Evolutionary conservation across 2,329 filamentous ascomycete genomes (phyloP).

Genomic region (Aspergillus sclerotialis): DNA sequence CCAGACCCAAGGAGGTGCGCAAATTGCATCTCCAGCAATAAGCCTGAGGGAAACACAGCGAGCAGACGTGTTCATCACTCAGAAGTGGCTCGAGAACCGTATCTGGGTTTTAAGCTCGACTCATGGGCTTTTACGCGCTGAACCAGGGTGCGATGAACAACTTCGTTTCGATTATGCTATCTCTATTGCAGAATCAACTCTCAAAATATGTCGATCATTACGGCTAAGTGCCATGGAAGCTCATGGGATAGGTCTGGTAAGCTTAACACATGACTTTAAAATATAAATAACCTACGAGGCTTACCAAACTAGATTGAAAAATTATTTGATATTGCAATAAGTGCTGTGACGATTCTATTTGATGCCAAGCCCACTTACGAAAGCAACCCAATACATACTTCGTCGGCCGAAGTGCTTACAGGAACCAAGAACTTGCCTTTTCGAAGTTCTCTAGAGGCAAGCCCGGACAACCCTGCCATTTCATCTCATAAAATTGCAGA

Average conservation of each 20-base stretch:
- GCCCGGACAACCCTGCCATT: background rate
- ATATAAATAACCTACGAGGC: conserved; percentile 1
- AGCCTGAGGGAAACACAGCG: conserved; percentile 32
- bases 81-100: conserved; percentile 39
- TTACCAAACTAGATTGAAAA: conserved; percentile 27
- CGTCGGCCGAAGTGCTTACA: conserved; percentile 2
- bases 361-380: conserved; percentile 18
- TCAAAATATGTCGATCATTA: conserved; percentile 27
- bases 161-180: conserved; percentile 32
- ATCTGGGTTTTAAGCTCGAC: conserved; percentile 36
- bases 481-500: conserved; percentile 18
- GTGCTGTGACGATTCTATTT: conserved; percentile 23
- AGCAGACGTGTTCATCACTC: conserved; percentile 36
- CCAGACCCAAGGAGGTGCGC: conserved; percentile 12
- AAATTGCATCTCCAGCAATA: conserved; percentile 17
- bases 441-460: conserved; percentile 2
- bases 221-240: conserved; percentile 35
- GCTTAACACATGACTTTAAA: conserved; percentile 3
- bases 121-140: conserved; percentile 29
- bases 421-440: too few species aligned
- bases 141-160: conserved; percentile 28
- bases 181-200: conserved; percentile 25
- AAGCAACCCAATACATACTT: conserved; percentile 4
- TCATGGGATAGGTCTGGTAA: conserved; percentile 34
- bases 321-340: conserved; percentile 31